Percentiles rank a stretch among this genome's conserved stretches.
Conservation (phyloP, 495 filamentous ascomycete species). For the Penicillium soppii region DNA sequence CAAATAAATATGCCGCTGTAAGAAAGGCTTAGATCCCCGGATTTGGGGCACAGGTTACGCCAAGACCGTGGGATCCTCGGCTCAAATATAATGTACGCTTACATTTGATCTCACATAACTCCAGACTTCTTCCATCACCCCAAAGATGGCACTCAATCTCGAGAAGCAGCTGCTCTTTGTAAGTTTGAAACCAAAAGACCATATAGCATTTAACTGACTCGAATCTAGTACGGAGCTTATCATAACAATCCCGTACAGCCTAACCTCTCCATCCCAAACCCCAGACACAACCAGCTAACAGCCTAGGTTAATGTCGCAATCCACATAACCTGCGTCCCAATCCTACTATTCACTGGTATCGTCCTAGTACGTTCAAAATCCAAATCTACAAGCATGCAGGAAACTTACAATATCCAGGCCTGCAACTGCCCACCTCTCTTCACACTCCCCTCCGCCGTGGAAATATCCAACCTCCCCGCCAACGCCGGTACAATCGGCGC, state of each 20-base stretch:
- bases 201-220: constrained; percentile 28
- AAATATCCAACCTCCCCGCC: constrained; percentile 71
- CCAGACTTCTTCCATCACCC: constrained; percentile 3
- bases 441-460: constrained; percentile 65
- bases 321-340: constrained; percentile 85
- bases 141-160: constrained; percentile 68
- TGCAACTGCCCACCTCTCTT: constrained; percentile 76
- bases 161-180: constrained; percentile 80
- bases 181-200: constrained; percentile 32
- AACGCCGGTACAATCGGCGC: constrained; percentile 78
- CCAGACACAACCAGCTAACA: constrained; percentile 5
- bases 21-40: constrained; percentile 8
- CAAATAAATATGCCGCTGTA: too few species aligned
- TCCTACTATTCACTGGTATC: constrained; percentile 76
- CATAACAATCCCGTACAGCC: constrained; percentile 74
- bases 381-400: background rate
- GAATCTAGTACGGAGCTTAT: constrained; percentile 84
- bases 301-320: constrained; percentile 77
- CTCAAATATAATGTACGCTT: too few species aligned
- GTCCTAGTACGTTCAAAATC: constrained; percentile 69
- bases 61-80: constrained; percentile 1
- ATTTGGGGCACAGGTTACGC: constrained; percentile 19
- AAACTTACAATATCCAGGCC: constrained; percentile 46
- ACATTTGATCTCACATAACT: background rate
- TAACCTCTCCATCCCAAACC: background rate